A percentile compares a stretch with the other conserved stretches of the same genome.
Evolutionary conservation across 75 land plant genomes (phyloP).

Genomic region (Cryptomeria japonica): DNA sequence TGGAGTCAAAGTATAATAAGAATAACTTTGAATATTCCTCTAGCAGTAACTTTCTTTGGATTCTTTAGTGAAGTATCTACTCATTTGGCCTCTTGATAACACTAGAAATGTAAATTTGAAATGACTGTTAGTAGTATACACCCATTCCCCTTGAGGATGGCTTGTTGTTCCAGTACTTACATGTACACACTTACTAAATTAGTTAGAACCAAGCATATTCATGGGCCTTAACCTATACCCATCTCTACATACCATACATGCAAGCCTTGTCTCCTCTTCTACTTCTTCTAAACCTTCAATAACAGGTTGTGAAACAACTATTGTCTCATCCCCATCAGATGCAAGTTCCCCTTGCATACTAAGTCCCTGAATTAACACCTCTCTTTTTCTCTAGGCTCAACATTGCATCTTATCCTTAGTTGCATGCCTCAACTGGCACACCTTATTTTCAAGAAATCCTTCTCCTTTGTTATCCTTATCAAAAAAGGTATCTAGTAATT

Average conservation of each 20-base stretch:
- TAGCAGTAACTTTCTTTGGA: conserved; percentile 99
- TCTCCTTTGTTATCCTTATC: conserved; percentile 89
- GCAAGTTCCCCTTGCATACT: conserved; percentile 81
- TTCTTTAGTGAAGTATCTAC: conserved; percentile 92
- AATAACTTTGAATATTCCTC: no score
- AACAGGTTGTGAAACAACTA: conserved; percentile 70
- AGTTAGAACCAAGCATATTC: conserved; percentile 89
- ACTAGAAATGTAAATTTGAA: conserved; percentile 98
- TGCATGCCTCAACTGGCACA: conserved; percentile 71
- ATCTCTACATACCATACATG: conserved; percentile 99
- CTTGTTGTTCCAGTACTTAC: conserved; percentile 64
- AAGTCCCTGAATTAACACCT: conserved; percentile 74
- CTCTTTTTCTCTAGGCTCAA: conserved; percentile 82
- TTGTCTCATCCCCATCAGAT: conserved; percentile 93
- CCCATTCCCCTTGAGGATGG: conserved; percentile 82
- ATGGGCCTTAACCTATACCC: conserved; percentile 87
- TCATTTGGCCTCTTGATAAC: conserved; percentile 97
- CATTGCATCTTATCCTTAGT: conserved; percentile 92
- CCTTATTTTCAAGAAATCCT: conserved; percentile 78
- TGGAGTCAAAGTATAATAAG: no score
- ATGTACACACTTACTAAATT: conserved; percentile 91
- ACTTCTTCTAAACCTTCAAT: conserved; percentile 98
- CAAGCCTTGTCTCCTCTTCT: conserved; percentile 95
- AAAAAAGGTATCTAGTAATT: conserved; percentile 82
- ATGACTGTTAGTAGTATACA: conserved; percentile 98